Base-by-base conservation (phyloP, 208 protist genomes). In the Crithidia brevicula region DNA sequence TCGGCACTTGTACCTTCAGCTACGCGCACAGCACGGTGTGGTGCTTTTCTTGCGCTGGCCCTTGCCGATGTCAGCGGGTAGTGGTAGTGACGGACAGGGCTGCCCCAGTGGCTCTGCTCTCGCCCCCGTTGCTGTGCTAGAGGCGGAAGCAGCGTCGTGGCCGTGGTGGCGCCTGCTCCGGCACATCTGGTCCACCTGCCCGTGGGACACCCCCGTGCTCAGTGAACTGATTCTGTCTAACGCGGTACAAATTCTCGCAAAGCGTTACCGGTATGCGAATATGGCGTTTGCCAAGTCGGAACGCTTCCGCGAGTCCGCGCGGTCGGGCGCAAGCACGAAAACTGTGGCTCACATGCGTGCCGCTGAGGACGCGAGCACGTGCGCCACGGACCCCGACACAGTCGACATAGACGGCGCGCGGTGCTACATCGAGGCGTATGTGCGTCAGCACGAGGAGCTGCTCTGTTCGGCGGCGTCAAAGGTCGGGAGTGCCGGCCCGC, bases 21-120 rank as follows among this genome's bases (percentile, higher is more conserved):
- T 85, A 31, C 76, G 86, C 2, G n/a, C 72, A 4, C 30, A 79
- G 40, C 86, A 81, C 63, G 85, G 83, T 5, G 62, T 91, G 22
- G 78, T 83, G 52, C 71, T 95, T 20, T 95, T 93, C 62, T 53
- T 93, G 18, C 77, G 89, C 3, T 91, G 71, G 67, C 78, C 74
- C 8, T 47, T 75, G 13, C 69, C 64, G 7, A 6, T 23, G 10
- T 38, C 50, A 1, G 22, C 45, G 3, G 18, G 16, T 8, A n/a
- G 20, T 8, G 43, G 28, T 4, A 42, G 45, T 45, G 45, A 10
- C 16, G 45, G 15, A 2, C 20, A 11, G 15, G 56, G 60, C 20
- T 27, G 30, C 22, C 43, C 25, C 25, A 38, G 36, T 11, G 31
- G 51, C 18, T 30, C 60, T 15, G 22, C n/a, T 18, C 33, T 76